Evolutionary conservation across 768 basidiomycete genomes (phyloP).

Genomic region (Mycena filopes): DNA sequence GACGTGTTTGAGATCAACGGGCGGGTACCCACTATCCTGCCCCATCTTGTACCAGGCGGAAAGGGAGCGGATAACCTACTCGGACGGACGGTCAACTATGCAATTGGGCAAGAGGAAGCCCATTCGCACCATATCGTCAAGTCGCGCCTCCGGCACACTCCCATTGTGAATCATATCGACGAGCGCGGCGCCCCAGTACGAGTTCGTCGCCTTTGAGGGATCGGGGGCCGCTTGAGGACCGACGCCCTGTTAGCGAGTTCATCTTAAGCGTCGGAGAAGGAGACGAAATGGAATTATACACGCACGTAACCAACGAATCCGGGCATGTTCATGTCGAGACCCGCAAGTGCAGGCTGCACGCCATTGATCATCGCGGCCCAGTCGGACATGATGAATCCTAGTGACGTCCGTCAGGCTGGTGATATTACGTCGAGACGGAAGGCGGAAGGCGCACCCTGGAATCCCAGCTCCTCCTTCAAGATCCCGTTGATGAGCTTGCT

Average conservation of each 20-base stretch:
- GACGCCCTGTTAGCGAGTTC: no score
- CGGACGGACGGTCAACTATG: no score
- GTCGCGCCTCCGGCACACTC: constrained; percentile 54
- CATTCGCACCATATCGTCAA: constrained; percentile 66
- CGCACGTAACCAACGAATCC: constrained; percentile 4
- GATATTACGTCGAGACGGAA: neutral
- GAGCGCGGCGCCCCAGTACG: constrained; percentile 41
- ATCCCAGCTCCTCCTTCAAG: constrained; percentile 60
- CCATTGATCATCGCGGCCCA: constrained; percentile 56
- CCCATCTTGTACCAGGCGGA: constrained; percentile 49
- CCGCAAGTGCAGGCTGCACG: neutral
- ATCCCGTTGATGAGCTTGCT: constrained; percentile 52
- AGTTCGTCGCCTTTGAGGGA: constrained; percentile 26
- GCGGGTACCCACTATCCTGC: constrained; percentile 24
- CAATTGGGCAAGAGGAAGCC: no score
- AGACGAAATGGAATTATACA: no score
- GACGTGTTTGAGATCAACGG: constrained; percentile 9
- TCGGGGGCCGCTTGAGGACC: constrained; percentile 19
- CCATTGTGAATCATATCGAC: constrained; percentile 56
- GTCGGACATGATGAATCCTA: constrained; percentile 45
- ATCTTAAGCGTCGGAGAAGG: no score
- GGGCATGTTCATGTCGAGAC: constrained; percentile 6
- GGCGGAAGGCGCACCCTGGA: constrained; percentile 46
- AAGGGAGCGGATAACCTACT: constrained; percentile 57
- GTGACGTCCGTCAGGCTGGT: constrained; percentile 35